Conservation (phyloP, 1,284 basidiomycete species). For the Golubevia pallescens region DNA sequence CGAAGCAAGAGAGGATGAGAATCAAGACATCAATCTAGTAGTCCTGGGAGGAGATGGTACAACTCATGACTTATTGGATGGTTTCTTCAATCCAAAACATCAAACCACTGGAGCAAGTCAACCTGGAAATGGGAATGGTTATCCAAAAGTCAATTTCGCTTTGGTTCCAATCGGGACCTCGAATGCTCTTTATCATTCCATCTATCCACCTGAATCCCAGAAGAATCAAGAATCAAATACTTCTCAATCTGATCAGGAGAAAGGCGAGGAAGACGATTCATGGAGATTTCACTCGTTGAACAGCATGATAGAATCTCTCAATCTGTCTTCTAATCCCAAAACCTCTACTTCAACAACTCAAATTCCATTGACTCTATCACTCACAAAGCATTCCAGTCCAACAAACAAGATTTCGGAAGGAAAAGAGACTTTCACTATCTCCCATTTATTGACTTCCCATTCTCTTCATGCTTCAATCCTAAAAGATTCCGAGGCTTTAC, state of each 20-base stretch:
- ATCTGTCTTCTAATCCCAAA: neutral
- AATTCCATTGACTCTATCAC: slow-evolving; percentile 7
- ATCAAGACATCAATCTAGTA: slow-evolving; percentile 12
- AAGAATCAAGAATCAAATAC: neutral
- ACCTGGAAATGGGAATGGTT: neutral
- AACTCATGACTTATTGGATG: slow-evolving; percentile 51
- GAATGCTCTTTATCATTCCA: slow-evolving; percentile 48
- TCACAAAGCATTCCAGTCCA: neutral
- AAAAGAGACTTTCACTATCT: slow-evolving; percentile 2
- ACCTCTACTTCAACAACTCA: neutral
- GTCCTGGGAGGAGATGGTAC: slow-evolving; percentile 60
- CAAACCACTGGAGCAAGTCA: too few species aligned
- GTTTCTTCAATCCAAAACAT: slow-evolving; percentile 12
- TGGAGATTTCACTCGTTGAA: slow-evolving; percentile 10
- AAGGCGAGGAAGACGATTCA: slow-evolving; percentile 9
- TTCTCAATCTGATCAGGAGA: slow-evolving; percentile 11
- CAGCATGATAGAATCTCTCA: neutral
- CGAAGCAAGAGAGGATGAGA: neutral
- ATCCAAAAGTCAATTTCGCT: slow-evolving; percentile 16
- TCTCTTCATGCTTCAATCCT: slow-evolving; percentile 57
- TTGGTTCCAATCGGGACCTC: slow-evolving; percentile 53
- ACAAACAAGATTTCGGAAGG: neutral
- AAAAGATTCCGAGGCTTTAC: slow-evolving; percentile 51
- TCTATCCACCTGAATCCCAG: slow-evolving; percentile 22
- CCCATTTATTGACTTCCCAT: slow-evolving; percentile 53